Percentiles rank a stretch among this genome's conserved stretches.
phyloP scores from a whole-genome alignment of 2,329 filamentous ascomycete species.

The Aspergillus jensenii region DNA sequence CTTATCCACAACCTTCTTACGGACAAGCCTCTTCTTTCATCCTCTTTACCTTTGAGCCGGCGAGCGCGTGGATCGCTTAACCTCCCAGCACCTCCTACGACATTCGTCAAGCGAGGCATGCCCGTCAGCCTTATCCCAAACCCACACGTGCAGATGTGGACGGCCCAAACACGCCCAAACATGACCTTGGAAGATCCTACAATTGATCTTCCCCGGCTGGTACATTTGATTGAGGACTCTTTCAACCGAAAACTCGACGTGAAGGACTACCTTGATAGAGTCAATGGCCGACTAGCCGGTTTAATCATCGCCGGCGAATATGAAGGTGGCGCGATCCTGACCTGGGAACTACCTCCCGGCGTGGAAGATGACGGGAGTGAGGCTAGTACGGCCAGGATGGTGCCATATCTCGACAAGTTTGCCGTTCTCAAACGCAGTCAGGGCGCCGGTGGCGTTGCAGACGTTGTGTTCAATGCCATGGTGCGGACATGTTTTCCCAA shows the following conservation, averaged over 20 bases:
- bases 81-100: constrained; percentile 59
- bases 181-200: constrained; percentile 74
- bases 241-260: constrained; percentile 84
- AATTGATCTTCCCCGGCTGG: constrained; percentile 78
- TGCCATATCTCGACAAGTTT: constrained; percentile 97
- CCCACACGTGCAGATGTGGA: constrained; percentile 66
- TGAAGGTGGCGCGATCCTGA: constrained; percentile 90
- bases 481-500: constrained; percentile 82
- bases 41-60: constrained; percentile 76
- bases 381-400: constrained; percentile 60
- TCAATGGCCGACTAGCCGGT: constrained; percentile 78
- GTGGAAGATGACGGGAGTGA: constrained; percentile 55
- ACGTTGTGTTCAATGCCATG: constrained; percentile 96
- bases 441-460: constrained; percentile 87
- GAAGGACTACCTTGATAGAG: constrained; percentile 76
- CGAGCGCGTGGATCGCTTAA: constrained; percentile 43
- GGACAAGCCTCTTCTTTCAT: constrained; percentile 89
- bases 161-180: constrained; percentile 59
- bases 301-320: constrained; percentile 95
- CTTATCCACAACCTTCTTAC: constrained; percentile 94
- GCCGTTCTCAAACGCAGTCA: constrained; percentile 86
- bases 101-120: constrained; percentile 88
- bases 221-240: constrained; percentile 89
- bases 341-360: constrained; percentile 79
- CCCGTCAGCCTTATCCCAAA: constrained; percentile 81